A percentile compares a stretch with the other conserved stretches of the same genome.
Conservation (phyloP, 495 filamentous ascomycete genomes). For the Aspergillus carlsbadensis region DNA sequence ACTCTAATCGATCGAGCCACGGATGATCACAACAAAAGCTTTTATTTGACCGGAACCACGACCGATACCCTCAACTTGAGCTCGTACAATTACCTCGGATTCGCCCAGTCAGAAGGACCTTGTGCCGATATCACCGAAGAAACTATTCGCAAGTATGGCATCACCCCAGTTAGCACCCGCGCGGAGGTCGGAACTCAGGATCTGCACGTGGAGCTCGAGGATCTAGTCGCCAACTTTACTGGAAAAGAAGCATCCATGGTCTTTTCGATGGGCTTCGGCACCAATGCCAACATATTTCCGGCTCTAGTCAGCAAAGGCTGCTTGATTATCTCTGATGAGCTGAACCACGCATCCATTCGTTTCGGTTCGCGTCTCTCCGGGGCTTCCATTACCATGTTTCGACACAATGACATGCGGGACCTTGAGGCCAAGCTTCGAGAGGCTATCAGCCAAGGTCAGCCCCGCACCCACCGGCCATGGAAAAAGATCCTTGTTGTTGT, state of each 20-base stretch:
- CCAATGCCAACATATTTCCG: conserved; percentile 88
- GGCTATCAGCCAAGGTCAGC: conserved; percentile 92
- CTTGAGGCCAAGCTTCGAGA: conserved; percentile 83
- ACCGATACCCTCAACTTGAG: conserved; percentile 98
- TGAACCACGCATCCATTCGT: conserved; percentile 96
- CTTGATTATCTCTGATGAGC: conserved; percentile 91
- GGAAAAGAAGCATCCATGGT: conserved; percentile 94
- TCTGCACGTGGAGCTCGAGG: conserved; percentile 83
- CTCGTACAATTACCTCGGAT: conserved; percentile 98
- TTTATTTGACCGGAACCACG: conserved; percentile 80
- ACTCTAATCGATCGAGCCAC: conserved; percentile 86
- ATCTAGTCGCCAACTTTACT: conserved; percentile 83
- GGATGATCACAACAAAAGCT: conserved; percentile 83
- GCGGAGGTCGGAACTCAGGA: conserved; percentile 85
- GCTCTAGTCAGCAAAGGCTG: conserved; percentile 88
- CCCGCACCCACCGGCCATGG: conserved; percentile 95
- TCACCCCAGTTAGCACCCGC: conserved; percentile 76
- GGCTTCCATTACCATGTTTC: conserved; percentile 92
- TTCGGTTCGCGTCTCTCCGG: conserved; percentile 92
- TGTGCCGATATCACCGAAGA: conserved; percentile 94
- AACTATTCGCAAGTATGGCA: conserved; percentile 76
- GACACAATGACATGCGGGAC: conserved; percentile 92
- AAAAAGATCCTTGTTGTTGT: conserved; percentile 97
- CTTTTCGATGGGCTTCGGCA: conserved; percentile 98
- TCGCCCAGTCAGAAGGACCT: conserved; percentile 95